Percentiles rank a stretch among this genome's conserved stretches.
Evolutionary conservation across 179 eudicot species (phyloP).

Genomic region (Silene coronaria): DNA sequence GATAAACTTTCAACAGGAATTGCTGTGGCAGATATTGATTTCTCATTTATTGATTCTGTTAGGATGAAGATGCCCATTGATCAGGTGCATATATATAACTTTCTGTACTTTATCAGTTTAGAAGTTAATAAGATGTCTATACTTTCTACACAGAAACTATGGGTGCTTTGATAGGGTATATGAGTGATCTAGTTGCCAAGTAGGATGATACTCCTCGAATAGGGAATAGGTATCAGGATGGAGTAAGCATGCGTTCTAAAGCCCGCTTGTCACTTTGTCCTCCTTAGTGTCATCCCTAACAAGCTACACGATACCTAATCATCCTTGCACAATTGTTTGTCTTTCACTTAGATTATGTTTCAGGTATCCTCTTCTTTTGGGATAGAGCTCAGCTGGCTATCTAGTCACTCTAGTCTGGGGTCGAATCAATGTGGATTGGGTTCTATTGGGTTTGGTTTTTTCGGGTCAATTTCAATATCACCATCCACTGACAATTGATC

Average conservation of each 20-base stretch:
- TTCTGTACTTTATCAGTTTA: background rate
- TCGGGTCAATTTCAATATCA: too few species aligned
- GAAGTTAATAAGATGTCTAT: background rate
- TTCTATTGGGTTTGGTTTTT: too few species aligned
- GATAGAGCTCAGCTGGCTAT: too few species aligned
- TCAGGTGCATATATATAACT: slow-evolving; percentile 37
- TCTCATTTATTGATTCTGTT: slow-evolving; percentile 58
- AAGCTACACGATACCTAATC: background rate
- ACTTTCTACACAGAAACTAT: background rate
- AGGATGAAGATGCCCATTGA: slow-evolving; percentile 87
- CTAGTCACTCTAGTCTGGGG: too few species aligned
- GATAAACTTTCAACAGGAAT: slow-evolving; percentile 78
- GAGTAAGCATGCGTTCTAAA: background rate
- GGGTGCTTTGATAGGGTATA: background rate
- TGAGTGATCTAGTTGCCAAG: background rate
- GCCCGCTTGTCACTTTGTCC: background rate
- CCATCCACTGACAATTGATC: too few species aligned
- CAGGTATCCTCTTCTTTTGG: too few species aligned
- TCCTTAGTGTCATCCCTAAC: background rate
- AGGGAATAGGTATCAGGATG: background rate
- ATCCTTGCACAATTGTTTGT: too few species aligned
- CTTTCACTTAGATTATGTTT: too few species aligned
- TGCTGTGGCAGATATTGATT: slow-evolving; percentile 76
- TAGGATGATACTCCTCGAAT: background rate
- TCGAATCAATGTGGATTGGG: too few species aligned